Conservation (phyloP, 2,329 filamentous ascomycete genomes). For the Colletotrichum simmondsii region DNA sequence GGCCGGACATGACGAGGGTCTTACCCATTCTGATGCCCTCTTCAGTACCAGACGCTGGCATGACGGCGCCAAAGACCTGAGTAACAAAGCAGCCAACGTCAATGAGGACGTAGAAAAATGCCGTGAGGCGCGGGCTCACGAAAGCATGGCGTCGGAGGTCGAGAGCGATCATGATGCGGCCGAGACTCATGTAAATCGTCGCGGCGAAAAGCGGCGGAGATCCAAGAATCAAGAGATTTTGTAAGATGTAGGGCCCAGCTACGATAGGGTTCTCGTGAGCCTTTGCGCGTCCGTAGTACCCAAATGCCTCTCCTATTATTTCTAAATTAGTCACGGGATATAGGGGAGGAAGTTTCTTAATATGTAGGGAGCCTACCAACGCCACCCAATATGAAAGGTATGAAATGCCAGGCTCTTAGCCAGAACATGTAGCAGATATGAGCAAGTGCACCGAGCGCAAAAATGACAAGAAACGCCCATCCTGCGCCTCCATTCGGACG, state of each 20-base stretch:
- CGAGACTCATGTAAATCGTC: slow-evolving; percentile 53
- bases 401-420: slow-evolving; percentile 16
- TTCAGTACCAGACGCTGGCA: slow-evolving; percentile 37
- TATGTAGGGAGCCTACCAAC: not conserved
- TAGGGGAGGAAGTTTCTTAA: no score
- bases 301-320: slow-evolving; percentile 28
- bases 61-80: slow-evolving; percentile 49
- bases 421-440: slow-evolving; percentile 14
- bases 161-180: slow-evolving; percentile 45
- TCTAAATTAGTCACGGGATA: no score
- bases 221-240: slow-evolving; percentile 50
- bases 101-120: slow-evolving; percentile 59
- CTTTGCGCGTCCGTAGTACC: slow-evolving; percentile 28
- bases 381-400: slow-evolving; percentile 16
- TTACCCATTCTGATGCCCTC: slow-evolving; percentile 32
- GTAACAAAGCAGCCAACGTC: slow-evolving; percentile 55
- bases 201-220: slow-evolving; percentile 53
- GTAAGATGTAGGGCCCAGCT: slow-evolving; percentile 45
- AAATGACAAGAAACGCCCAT: slow-evolving; percentile 29
- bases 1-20: slow-evolving; percentile 45
- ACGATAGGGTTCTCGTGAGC: not conserved
- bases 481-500: slow-evolving; percentile 11
- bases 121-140: slow-evolving; percentile 50
- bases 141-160: slow-evolving; percentile 49
- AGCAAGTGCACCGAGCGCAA: not conserved